These are phyloP conservation scores for Cairneyella variabilis DNA, from an alignment of 495 filamentous ascomycete species.

Conservation along the genomic window DNA sequence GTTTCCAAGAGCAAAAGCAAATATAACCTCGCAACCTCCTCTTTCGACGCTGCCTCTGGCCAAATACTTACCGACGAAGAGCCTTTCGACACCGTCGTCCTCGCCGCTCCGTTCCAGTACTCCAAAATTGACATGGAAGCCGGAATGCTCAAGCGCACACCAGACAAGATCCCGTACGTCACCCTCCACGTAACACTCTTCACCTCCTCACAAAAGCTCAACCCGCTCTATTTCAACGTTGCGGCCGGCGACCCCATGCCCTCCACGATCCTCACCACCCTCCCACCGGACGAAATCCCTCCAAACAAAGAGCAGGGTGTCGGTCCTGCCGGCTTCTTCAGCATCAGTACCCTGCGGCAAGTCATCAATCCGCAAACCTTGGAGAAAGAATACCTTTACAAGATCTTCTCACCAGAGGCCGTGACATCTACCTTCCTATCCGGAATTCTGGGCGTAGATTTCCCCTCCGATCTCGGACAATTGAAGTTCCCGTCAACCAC, in stretches of 20 bases:
- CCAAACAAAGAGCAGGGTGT: conserved; percentile 49
- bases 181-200: conserved; percentile 85
- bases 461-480: neutral
- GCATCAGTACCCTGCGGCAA: conserved; percentile 72
- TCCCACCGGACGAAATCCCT: conserved; percentile 49
- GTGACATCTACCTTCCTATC: conserved; percentile 62
- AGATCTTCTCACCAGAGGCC: conserved; percentile 81
- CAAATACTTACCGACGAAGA: conserved; percentile 30
- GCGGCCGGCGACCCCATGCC: conserved; percentile 50
- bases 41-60: conserved; percentile 1
- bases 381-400: conserved; percentile 78
- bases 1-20: conserved; percentile 46
- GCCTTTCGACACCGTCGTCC: conserved; percentile 72
- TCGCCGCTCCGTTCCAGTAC: conserved; percentile 76
- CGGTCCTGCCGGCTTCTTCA: conserved; percentile 77
- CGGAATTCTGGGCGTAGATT: conserved; percentile 11
- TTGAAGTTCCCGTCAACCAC: conserved; percentile 17
- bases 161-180: conserved; percentile 76
- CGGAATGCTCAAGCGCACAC: conserved; percentile 47
- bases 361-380: conserved; percentile 51
- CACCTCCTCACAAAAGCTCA: conserved; percentile 66
- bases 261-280: conserved; percentile 75
- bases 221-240: conserved; percentile 67
- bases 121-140: conserved; percentile 51
- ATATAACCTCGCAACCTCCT: conserved; percentile 45